Evolutionary conservation across 139 green algal genomes (phyloP).

Genomic region (Prasinococcaceae sp.): DNA sequence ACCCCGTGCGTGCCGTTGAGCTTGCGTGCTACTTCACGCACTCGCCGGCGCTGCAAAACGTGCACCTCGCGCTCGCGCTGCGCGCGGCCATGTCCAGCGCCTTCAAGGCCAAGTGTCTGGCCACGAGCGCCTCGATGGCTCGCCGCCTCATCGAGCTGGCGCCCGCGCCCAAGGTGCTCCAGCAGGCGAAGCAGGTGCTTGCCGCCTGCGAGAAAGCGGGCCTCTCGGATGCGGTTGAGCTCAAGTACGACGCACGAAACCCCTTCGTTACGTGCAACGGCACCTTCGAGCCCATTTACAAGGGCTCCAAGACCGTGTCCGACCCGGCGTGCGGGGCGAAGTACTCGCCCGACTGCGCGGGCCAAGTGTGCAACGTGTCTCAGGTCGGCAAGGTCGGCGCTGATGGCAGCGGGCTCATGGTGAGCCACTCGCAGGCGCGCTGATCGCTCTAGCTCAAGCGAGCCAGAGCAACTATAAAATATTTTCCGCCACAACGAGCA

Average conservation of each 20-base stretch:
- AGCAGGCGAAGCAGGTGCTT: constrained; percentile 72
- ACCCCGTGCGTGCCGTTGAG: constrained; percentile 50
- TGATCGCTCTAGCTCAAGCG: too few species aligned
- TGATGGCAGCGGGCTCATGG: constrained; percentile 67
- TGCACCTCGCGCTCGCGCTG: constrained; percentile 75
- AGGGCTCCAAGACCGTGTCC: constrained; percentile 47
- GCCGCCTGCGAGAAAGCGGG: constrained; percentile 81
- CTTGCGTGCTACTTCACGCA: constrained; percentile 98
- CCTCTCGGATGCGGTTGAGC: constrained; percentile 60
- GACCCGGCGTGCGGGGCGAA: constrained; percentile 75
- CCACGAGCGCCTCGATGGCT: constrained; percentile 76
- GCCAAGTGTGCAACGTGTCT: constrained; percentile 68
- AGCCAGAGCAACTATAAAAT: too few species aligned
- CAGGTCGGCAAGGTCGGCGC: constrained; percentile 68
- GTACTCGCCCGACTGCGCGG: constrained; percentile 68
- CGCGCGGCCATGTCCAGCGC: constrained; percentile 80
- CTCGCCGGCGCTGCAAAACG: constrained; percentile 58
- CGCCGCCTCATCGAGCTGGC: constrained; percentile 88
- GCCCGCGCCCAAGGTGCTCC: constrained; percentile 56
- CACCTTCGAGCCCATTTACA: constrained; percentile 93
- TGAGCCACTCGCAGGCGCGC: too few species aligned
- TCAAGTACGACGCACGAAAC: constrained; percentile 96
- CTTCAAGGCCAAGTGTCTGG: constrained; percentile 92
- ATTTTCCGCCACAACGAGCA: too few species aligned
- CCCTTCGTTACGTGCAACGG: constrained; percentile 90